Conservation (phyloP, 768 basidiomycete genomes). For the Tricholoma flavovirens region DNA sequence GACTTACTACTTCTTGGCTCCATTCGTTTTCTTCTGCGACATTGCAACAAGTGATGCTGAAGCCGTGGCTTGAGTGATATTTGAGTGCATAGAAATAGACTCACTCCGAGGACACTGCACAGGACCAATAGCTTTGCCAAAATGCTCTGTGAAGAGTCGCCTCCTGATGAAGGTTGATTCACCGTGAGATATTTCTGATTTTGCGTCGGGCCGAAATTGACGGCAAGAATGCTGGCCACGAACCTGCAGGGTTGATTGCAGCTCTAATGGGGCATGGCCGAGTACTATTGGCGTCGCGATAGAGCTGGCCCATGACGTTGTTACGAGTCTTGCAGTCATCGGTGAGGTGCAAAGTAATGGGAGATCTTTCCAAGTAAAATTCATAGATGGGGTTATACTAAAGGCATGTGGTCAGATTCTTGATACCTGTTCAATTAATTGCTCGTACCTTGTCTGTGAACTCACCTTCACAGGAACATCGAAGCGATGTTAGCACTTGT, state of each 20-base stretch:
- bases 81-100: conserved; percentile 15
- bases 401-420: neutral
- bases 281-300: conserved; percentile 69
- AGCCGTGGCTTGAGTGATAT: conserved; percentile 3
- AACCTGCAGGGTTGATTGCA: conserved; percentile 90
- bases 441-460: conserved; percentile 76
- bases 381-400: conserved; percentile 88
- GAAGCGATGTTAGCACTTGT: conserved; percentile 83
- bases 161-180: conserved; percentile 60
- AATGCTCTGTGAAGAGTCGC: conserved; percentile 75
- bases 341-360: conserved; percentile 73
- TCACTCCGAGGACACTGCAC: conserved; percentile 71
- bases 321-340: conserved; percentile 85
- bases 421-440: neutral
- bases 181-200: conserved; percentile 81
- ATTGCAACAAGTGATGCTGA: conserved; percentile 50
- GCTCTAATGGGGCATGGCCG: conserved; percentile 83
- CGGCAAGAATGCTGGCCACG: conserved; percentile 10
- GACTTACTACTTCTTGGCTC: conserved; percentile 75
- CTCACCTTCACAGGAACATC: conserved; percentile 86
- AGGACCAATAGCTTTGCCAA: conserved; percentile 75
- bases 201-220: conserved; percentile 1
- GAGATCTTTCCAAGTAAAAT: conserved; percentile 73
- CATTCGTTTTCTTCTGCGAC: conserved; percentile 69
- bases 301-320: conserved; percentile 72